Conservation (phyloP, 371 early-diverging fungal genomes). For the Mortierella sp. region DNA sequence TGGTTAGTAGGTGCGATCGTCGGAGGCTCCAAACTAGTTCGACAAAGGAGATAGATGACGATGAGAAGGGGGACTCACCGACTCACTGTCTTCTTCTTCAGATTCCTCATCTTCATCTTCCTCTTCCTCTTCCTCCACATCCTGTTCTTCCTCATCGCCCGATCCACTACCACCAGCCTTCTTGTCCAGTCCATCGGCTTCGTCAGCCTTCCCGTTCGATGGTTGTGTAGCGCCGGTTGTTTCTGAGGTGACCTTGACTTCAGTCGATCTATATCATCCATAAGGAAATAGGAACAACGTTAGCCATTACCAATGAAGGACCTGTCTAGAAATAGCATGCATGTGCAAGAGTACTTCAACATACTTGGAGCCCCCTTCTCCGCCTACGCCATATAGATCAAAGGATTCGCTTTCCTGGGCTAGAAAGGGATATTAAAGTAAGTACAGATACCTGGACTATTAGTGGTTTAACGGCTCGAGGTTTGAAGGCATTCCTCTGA, state of each 20-base stretch:
- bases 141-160: slow-evolving; percentile 28
- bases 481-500: neutral
- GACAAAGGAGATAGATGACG: neutral
- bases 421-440: slow-evolving; percentile 1
- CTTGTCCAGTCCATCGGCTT: slow-evolving; percentile 26
- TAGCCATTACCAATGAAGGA: neutral
- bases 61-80: slow-evolving; percentile 20
- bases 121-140: slow-evolving; percentile 45
- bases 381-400: slow-evolving; percentile 50
- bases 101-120: slow-evolving; percentile 36
- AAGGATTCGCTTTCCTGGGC: slow-evolving; percentile 48
- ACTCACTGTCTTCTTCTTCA: slow-evolving; percentile 50
- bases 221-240: slow-evolving; percentile 25
- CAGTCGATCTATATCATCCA: slow-evolving; percentile 27
- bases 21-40: neutral
- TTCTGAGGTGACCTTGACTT: slow-evolving; percentile 28
- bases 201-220: neutral
- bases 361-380: slow-evolving; percentile 40
- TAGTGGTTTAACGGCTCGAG: neutral
- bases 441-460: neutral
- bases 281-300: neutral
- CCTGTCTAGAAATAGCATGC: neutral
- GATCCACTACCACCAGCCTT: slow-evolving; percentile 22
- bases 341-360: neutral
- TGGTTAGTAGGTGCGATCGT: neutral